These are phyloP conservation scores for Trapa incisa DNA, from an alignment of 345 rosid species.

Conservation along the genomic window DNA sequence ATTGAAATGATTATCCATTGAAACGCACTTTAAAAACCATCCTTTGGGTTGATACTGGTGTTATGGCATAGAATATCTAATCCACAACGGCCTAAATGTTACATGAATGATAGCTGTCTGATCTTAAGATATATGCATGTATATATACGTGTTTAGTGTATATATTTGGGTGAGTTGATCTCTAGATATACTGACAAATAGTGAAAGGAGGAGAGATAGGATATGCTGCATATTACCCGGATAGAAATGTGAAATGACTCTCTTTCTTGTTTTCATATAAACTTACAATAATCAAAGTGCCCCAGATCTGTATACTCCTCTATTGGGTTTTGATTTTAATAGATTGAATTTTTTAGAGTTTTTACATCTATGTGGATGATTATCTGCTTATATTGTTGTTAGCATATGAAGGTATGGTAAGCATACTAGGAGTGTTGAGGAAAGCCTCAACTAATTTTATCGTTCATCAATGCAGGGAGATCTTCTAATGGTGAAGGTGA, in stretches of 20 bases:
- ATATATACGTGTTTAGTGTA: too few relatives aligned
- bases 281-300: background rate
- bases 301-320: background rate
- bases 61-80: background rate
- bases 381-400: background rate
- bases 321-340: background rate
- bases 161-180: background rate
- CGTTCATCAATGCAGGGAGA: slow-evolving; percentile 40
- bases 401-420: background rate
- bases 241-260: background rate
- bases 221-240: background rate
- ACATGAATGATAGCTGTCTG: background rate
- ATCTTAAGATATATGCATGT: background rate
- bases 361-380: background rate
- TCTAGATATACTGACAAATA: background rate
- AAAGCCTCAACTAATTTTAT: background rate
- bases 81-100: background rate
- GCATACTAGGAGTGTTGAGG: background rate
- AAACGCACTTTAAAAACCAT: too few relatives aligned
- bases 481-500: slow-evolving; percentile 70
- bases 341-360: background rate
- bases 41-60: background rate
- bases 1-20: too few relatives aligned
- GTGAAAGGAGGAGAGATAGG: background rate
- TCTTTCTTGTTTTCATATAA: background rate